Evolutionary conservation across 169 alveolate species (phyloP), one percentile per base, ranked within the genome.

Genomic region (Babesia ovata): DNA sequence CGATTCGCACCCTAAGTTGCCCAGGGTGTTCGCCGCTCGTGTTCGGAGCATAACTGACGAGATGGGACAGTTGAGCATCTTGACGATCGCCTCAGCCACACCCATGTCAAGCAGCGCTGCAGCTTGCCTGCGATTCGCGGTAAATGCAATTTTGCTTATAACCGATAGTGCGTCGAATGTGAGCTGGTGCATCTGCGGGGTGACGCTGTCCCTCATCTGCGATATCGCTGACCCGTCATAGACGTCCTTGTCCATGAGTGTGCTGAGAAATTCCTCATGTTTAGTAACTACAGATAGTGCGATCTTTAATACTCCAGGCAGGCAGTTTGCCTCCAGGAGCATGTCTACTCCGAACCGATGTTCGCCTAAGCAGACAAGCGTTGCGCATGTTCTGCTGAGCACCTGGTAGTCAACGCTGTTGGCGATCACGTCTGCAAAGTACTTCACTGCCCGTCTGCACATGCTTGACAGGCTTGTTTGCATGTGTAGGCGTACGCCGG

Each of bases 1-100:
- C 14, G 96, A 88, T 79, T 93, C 96, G 75, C 94, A 93, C 22
- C 93, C 96, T 70, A 93, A 74, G 81, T 93, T 93, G 39, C 96
- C 96, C 33, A 93, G 90, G 28, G 94, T 87, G 78, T 93, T 93
- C 75, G 95, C 91, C n/a, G 94, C 93, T 46, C 96, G 82, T 61
- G 96, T 93, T 78, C 92, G 73, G 29, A 92, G 90, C 63, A 82
- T 75, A 44, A 94, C 84, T 70, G 88, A 82, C 45, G 92, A 78
- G 33, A 72, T 82, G 29, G 94, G 91, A 81, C 92, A 89, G 59
- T 86, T 85, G 26, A 93, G 84, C 67, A 93, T 84, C 70, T 85
- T 86, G 36, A 91, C 93, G 86, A 93, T 71, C 56, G 90, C 90
- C 71, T 86, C 82, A 29, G 90, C 91, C 36, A 81, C 88, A 33